Percentiles rank a stretch among this genome's conserved stretches.
These are phyloP conservation scores for Pleoardoris graminearum DNA, from an alignment of 2,329 filamentous ascomycete genomes.

Conservation along the genomic window DNA sequence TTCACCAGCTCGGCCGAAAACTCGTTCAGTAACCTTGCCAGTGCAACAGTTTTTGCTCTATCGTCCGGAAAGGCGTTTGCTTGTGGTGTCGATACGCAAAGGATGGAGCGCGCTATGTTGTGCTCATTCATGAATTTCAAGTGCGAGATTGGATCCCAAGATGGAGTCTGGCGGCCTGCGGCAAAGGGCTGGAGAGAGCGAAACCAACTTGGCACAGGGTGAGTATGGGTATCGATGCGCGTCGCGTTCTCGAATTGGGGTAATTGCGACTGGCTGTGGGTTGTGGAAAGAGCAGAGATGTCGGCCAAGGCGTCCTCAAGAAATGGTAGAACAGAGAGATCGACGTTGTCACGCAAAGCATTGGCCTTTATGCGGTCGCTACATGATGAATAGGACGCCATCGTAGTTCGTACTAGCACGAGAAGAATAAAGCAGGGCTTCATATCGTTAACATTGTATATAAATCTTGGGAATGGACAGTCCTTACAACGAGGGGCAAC, in stretches of 20 bases:
- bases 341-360: constrained; percentile 29
- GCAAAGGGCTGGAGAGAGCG: constrained; percentile 35
- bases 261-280: constrained; percentile 3
- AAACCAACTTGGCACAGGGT: constrained; percentile 43
- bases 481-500: too few relatives aligned
- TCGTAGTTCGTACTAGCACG: background rate
- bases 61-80: constrained; percentile 37
- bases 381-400: constrained; percentile 1
- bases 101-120: constrained; percentile 32
- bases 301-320: constrained; percentile 31
- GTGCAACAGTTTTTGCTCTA: constrained; percentile 32
- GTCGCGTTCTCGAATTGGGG: constrained; percentile 22
- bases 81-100: constrained; percentile 42
- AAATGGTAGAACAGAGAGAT: constrained; percentile 37
- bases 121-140: constrained; percentile 38
- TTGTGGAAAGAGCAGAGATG: constrained; percentile 28
- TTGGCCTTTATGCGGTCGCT: constrained; percentile 18
- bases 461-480: too few relatives aligned
- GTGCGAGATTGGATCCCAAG: constrained; percentile 34
- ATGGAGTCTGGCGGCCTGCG: constrained; percentile 40
- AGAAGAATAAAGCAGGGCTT: background rate
- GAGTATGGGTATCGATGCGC: constrained; percentile 43
- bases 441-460: background rate
- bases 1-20: constrained; percentile 30
- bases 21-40: constrained; percentile 43